A percentile compares a stretch with the other conserved stretches of the same genome.
Evolutionary conservation across 306 rosid species (phyloP).

Genomic region (Ormosia semicastrata): DNA sequence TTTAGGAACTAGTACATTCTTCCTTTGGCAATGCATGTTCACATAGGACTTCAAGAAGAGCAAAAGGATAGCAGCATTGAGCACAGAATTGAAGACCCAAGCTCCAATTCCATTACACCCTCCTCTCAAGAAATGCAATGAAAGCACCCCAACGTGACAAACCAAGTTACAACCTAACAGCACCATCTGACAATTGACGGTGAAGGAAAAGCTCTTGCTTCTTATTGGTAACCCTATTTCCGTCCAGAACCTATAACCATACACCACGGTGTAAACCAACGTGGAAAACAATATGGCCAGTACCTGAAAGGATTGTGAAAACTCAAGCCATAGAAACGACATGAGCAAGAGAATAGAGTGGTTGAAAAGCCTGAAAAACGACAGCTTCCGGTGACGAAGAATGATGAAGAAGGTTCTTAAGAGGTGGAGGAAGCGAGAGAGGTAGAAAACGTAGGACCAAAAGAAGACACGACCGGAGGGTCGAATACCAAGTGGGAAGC

Average conservation of each 20-base stretch:
- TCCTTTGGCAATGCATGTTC: constrained; percentile 12
- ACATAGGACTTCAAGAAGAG: constrained; percentile 47
- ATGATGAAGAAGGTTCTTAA: constrained; percentile 49
- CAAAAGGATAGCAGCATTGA: constrained; percentile 52
- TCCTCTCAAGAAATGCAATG: constrained; percentile 57
- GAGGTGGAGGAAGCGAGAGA: constrained; percentile 62
- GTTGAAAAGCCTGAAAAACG: constrained; percentile 45
- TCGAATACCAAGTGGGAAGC: constrained; percentile 72
- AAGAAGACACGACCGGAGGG: constrained; percentile 72
- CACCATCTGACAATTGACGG: constrained; percentile 46
- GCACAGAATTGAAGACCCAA: constrained; percentile 56
- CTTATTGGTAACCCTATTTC: constrained; percentile 47
- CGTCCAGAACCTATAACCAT: constrained; percentile 53
- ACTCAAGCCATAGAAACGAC: constrained; percentile 72
- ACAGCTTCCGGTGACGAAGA: constrained; percentile 46
- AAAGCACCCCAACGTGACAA: constrained; percentile 59
- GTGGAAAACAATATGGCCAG: constrained; percentile 52
- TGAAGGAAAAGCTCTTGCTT: constrained; percentile 40
- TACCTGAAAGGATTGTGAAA: constrained; percentile 68
- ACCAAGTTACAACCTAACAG: constrained; percentile 49
- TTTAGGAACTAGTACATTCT: background rate
- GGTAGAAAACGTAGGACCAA: constrained; percentile 73
- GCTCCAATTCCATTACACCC: constrained; percentile 84
- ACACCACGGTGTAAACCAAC: constrained; percentile 38
- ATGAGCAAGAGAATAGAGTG: constrained; percentile 48